Evolutionary conservation across 2,329 filamentous ascomycete species (phyloP).

Genomic region (Kalmusia sp.): DNA sequence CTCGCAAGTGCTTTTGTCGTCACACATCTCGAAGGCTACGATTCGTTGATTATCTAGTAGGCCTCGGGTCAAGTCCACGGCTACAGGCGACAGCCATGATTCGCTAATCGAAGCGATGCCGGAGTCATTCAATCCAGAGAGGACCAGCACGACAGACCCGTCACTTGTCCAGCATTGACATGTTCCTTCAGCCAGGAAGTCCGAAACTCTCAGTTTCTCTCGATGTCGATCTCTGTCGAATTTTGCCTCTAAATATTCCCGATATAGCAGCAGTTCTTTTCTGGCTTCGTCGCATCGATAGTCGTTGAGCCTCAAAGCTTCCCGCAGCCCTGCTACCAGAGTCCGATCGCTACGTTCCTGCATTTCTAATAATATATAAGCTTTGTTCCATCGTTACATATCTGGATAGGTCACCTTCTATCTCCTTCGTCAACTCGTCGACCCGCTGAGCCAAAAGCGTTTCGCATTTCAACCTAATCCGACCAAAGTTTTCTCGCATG

Average conservation of each 20-base stretch:
- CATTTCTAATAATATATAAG: background rate
- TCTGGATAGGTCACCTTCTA: slow-evolving; percentile 1
- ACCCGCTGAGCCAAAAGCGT: slow-evolving; percentile 6
- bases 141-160: slow-evolving; percentile 3
- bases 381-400: background rate
- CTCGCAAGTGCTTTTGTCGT: background rate
- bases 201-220: background rate
- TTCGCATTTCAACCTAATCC: slow-evolving; percentile 7
- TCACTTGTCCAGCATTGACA: background rate
- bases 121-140: slow-evolving; percentile 10
- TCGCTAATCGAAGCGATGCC: background rate
- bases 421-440: background rate
- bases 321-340: background rate
- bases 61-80: slow-evolving; percentile 9
- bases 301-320: background rate
- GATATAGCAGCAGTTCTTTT: background rate
- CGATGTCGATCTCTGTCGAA: slow-evolving; percentile 9
- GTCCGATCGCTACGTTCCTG: background rate
- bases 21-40: slow-evolving; percentile 13
- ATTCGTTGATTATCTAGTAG: background rate
- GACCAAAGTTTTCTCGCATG: slow-evolving; percentile 1
- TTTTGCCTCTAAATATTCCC: background rate
- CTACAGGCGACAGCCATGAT: slow-evolving; percentile 14
- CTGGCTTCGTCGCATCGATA: background rate
- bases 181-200: background rate